Base-by-base conservation (phyloP, 306 rosid genomes). In the Castanea sativa region DNA sequence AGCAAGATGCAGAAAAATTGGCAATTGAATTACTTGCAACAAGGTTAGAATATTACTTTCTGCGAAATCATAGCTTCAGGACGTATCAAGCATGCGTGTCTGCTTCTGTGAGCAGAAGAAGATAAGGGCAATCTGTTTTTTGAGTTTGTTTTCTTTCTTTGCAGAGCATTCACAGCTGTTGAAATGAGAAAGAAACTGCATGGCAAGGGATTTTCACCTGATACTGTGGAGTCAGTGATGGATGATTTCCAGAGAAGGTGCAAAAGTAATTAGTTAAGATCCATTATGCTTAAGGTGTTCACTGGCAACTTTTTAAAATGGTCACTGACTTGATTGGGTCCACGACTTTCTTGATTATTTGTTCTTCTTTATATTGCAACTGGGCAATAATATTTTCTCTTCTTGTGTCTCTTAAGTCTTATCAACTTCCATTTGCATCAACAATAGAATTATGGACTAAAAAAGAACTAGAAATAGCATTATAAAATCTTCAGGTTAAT, bases 141-240 rank as follows among this genome's bases (percentile, higher is more conserved):
- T 41, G 72, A 83, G 58, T 41, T 51, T 63, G 76, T 35, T 19
- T 69, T 35, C 72, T 65, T 76, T 55, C 57, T 83, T 73, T 33
- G 53, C 89, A 95, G 99, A 85, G 92, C 96, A 82, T 91, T 86
- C 87, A 90, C 98, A 23, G 88, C 90, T 60, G 87, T 87, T 69
- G 96, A 91, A 71, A 76, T 95, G 82, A 85, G 85, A 86, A 95
- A 90, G 87, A 93, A 92, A 79, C 76, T 95, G 83, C 86, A 78
- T 64, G 88, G 82, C 70, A 92, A 86, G 87, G 74, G 75, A 76
- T 83, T 91, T 83, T 84, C 91, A 83, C 81, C 85, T 5, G 74
- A 83, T 73, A 78, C 71, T 3, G 90, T 89, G 71, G 97, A 90
- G 71, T 92, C 79, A 67, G 92, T 92, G 65, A 79, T 90, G 75